Conservation (phyloP, 805 yeast species). For the Myxozyma udenii region DNA sequence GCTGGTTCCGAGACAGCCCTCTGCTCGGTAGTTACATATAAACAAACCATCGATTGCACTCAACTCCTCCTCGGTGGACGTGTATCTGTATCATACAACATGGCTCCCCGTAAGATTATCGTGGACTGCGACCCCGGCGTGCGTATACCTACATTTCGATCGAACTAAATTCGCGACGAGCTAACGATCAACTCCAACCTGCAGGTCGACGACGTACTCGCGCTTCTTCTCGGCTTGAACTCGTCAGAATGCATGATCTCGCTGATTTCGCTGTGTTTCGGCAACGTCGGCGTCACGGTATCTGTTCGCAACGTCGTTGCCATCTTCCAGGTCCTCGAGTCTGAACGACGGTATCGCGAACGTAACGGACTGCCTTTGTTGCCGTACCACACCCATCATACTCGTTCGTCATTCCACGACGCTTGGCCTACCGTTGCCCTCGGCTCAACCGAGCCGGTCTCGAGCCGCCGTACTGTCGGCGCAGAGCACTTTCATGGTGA, state of each 20-base stretch:
- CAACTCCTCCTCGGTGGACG: too few species aligned
- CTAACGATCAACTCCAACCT: background rate
- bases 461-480: conserved; percentile 35
- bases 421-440: conserved; percentile 37
- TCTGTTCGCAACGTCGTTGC: conserved; percentile 40
- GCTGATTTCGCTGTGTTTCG: conserved; percentile 41
- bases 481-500: conserved; percentile 44
- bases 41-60: too few species aligned
- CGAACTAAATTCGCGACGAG: too few species aligned
- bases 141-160: too few species aligned
- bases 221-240: conserved; percentile 40
- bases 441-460: conserved; percentile 37
- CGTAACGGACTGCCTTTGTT: conserved; percentile 26
- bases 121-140: conserved; percentile 46
- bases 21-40: background rate
- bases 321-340: conserved; percentile 38
- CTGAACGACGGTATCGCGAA: conserved; percentile 35
- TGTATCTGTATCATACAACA: too few species aligned
- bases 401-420: conserved; percentile 16
- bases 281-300: conserved; percentile 39
- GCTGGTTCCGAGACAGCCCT: too few species aligned
- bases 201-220: conserved; percentile 43
- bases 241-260: conserved; percentile 35
- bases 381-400: conserved; percentile 26
- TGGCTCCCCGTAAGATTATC: conserved; percentile 33